Percentiles rank a stretch among this genome's conserved stretches.
Conservation (phyloP, 2,329 filamentous ascomycete genomes). For the Microdochium bolleyi region DNA sequence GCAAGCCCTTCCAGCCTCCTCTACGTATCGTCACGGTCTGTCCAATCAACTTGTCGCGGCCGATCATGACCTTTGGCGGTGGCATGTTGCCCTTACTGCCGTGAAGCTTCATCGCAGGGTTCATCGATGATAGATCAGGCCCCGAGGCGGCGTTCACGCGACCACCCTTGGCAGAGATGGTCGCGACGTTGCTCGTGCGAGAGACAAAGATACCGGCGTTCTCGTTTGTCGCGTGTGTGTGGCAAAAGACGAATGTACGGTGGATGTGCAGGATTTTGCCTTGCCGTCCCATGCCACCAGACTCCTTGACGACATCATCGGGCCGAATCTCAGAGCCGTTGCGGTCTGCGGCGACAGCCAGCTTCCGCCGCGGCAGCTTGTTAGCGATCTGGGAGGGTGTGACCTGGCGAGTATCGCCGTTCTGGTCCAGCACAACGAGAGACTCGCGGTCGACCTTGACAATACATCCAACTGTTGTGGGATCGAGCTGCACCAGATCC, state of each 20-base stretch:
- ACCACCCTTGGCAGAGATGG: constrained; percentile 89
- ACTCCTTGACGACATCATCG: constrained; percentile 89
- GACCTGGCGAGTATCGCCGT: constrained; percentile 71
- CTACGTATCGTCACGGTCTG: constrained; percentile 86
- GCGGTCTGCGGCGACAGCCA: constrained; percentile 84
- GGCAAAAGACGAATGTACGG: constrained; percentile 83
- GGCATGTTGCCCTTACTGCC: constrained; percentile 46
- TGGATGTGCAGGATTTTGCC: constrained; percentile 93
- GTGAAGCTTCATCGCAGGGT: constrained; percentile 75
- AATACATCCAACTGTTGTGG: constrained; percentile 85
- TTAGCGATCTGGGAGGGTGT: constrained; percentile 90
- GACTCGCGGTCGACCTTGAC: constrained; percentile 95
- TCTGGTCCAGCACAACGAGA: constrained; percentile 82
- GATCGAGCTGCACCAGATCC: constrained; percentile 89
- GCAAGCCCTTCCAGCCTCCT: constrained; percentile 83
- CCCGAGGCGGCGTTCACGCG: constrained; percentile 56
- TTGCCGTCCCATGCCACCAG: constrained; percentile 73
- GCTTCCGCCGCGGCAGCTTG: constrained; percentile 73
- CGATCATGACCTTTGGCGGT: constrained; percentile 66
- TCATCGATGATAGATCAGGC: constrained; percentile 84
- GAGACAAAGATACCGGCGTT: constrained; percentile 88
- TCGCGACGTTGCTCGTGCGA: constrained; percentile 76
- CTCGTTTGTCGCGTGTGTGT: constrained; percentile 75
- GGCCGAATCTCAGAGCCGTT: constrained; percentile 87
- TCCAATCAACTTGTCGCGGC: constrained; percentile 76